phyloP scores from a whole-genome alignment of 1,284 basidiomycete genomes.

The Fistulinella cinereoalba region DNA sequence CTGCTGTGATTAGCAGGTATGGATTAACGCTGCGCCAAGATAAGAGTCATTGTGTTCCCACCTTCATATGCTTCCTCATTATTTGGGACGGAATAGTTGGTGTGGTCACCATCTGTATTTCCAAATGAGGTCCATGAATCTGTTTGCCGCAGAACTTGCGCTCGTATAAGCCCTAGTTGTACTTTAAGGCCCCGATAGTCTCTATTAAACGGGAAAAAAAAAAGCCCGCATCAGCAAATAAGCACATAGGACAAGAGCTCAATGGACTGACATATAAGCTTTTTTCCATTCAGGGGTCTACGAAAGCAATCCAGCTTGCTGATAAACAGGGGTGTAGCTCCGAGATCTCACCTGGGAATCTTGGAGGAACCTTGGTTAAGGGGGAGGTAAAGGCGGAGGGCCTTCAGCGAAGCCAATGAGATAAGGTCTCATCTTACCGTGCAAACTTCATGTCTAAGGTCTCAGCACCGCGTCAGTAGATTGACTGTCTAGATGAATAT shows the following conservation, averaged over 20 bases:
- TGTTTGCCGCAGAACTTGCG: conserved; percentile 18
- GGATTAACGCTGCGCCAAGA: background rate
- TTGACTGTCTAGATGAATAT: background rate
- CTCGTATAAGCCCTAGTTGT: conserved; percentile 55
- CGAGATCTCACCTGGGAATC: conserved; percentile 59
- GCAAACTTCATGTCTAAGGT: conserved; percentile 51
- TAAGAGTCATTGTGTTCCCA: background rate
- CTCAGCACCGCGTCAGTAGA: too few relatives aligned
- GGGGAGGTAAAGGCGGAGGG: too few relatives aligned
- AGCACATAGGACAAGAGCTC: background rate
- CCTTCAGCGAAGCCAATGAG: background rate
- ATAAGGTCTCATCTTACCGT: conserved; percentile 36
- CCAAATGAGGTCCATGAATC: conserved; percentile 19
- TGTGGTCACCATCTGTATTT: background rate
- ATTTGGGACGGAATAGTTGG: background rate
- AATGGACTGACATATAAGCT: conserved; percentile 66
- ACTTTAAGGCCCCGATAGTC: conserved; percentile 75
- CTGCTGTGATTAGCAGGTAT: conserved; percentile 3
- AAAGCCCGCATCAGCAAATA: conserved; percentile 3
- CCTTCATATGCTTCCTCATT: conserved; percentile 7
- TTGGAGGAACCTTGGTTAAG: conserved; percentile 52
- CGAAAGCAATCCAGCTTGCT: background rate
- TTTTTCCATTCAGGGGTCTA: conserved; percentile 81
- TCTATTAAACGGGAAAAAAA: conserved; percentile 35
- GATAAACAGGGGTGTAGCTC: background rate